Conservation (phyloP, 2,329 filamentous ascomycete genomes). For the Fusarium nygamai region DNA sequence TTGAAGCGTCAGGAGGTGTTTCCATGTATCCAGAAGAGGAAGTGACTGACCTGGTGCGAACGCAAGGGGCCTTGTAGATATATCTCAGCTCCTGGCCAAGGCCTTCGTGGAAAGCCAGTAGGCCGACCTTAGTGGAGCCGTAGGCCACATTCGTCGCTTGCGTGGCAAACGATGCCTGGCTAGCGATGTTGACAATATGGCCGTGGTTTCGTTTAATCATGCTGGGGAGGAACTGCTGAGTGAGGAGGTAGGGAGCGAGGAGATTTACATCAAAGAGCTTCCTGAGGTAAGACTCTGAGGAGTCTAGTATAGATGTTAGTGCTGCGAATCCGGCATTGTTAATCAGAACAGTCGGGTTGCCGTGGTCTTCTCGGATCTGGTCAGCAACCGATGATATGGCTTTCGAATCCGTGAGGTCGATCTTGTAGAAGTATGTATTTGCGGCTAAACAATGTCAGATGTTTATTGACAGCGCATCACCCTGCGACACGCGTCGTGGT, state of each 20-base stretch:
- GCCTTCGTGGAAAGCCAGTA: constrained; percentile 71
- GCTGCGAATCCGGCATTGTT: background rate
- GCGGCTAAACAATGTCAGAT: background rate
- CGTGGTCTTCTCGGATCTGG: background rate
- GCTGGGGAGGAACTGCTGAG: constrained; percentile 69
- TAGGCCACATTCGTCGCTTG: constrained; percentile 72
- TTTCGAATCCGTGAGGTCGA: background rate
- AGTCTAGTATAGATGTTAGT: background rate
- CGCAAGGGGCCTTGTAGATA: constrained; percentile 65
- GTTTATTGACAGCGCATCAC: background rate
- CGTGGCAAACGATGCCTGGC: constrained; percentile 65
- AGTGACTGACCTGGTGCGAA: constrained; percentile 61
- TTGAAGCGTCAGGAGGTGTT: background rate
- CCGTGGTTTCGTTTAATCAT: constrained; percentile 71
- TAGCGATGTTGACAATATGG: constrained; percentile 75
- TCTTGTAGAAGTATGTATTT: background rate
- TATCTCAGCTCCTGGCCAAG: constrained; percentile 63
- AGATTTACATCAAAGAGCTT: constrained; percentile 68
- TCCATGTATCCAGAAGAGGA: too few relatives aligned
- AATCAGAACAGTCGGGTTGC: background rate
- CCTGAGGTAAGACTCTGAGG: background rate
- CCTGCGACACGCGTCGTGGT: too few relatives aligned
- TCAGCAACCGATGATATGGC: background rate
- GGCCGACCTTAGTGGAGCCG: constrained; percentile 68
- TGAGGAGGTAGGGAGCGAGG: constrained; percentile 68